Base-by-base conservation (phyloP, 495 filamentous ascomycete species). In the Aspergillus mulundensis region DNA sequence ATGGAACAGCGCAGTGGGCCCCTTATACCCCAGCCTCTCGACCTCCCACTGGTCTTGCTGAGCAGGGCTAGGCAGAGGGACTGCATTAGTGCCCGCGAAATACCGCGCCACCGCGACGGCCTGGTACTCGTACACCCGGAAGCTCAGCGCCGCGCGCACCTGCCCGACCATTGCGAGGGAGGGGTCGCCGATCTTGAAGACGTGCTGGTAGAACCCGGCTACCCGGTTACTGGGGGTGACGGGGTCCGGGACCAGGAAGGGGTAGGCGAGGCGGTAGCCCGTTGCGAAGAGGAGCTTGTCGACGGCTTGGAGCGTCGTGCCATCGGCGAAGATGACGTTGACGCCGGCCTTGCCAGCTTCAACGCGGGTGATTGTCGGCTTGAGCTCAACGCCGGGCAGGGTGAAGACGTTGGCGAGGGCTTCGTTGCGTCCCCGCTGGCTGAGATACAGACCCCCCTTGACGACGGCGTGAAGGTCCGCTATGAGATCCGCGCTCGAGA, bases 51-150 rank as follows among this genome's bases (percentile, higher is more conserved):
- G 59, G 53, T 68, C 60, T 64, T 78, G 77, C 61, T 72, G 71
- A 11, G 52, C 40, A 0, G 65, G 46, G 1, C 63, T 57, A 1
- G 77, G 77, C 32, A 81, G 58, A 1, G 44, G 16, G 1, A 14
- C 46, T 1, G 52, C 60, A 47, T 68, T 68, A 20, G 58, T 48
- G 7, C 76, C 72, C 0, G 79, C 74, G 18, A 82, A 73, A 11
- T 77, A 72, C 14, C 79, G 74, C 5, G 78, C 78, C 2, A 78
- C 69, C 0, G 74, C 72, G 4, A 81, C 74, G 11, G 78, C 78
- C 61, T 82, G 80, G 66, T 76, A 81, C 63, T 82, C 78, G 50
- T 79, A 81, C 1, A 80, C 71, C 1, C 70, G 67, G 65, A 82
- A 79, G 16, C 76, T 80, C 40, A 82, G 69, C 0, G 68, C 78